A percentile compares a stretch with the other conserved stretches of the same genome.
These are phyloP conservation scores for Meyerozyma guilliermondii DNA, from an alignment of 1,139 yeast species.

Conservation along the genomic window DNA sequence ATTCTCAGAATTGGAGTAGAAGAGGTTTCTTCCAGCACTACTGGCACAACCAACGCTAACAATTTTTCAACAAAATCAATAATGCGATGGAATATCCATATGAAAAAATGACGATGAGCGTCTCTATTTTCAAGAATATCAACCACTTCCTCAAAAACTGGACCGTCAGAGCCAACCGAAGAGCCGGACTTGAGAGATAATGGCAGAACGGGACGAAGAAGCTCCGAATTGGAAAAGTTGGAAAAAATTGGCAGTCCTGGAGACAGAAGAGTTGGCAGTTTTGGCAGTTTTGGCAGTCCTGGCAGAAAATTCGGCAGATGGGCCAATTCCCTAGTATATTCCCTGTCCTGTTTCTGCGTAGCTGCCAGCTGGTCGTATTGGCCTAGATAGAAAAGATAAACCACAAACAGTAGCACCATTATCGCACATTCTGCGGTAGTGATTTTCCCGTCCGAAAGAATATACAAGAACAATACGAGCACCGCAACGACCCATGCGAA, in stretches of 20 bases:
- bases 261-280: background rate
- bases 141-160: background rate
- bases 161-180: background rate
- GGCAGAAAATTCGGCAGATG: background rate
- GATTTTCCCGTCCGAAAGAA: slow-evolving; percentile 48
- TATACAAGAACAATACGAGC: slow-evolving; percentile 33
- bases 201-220: background rate
- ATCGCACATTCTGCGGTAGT: slow-evolving; percentile 40
- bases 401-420: slow-evolving; percentile 36
- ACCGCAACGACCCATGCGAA: slow-evolving; percentile 30
- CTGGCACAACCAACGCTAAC: background rate
- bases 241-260: background rate
- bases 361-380: slow-evolving; percentile 1
- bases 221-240: background rate
- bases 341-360: background rate
- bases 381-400: slow-evolving; percentile 27
- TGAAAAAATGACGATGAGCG: background rate
- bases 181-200: background rate
- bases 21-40: background rate
- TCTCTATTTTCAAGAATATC: background rate
- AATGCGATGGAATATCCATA: background rate
- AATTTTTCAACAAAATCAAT: background rate
- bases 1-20: background rate
- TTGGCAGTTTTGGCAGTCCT: background rate
- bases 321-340: background rate